Conservation (phyloP, 2,329 filamentous ascomycete species). For the Trichophyton simii region DNA sequence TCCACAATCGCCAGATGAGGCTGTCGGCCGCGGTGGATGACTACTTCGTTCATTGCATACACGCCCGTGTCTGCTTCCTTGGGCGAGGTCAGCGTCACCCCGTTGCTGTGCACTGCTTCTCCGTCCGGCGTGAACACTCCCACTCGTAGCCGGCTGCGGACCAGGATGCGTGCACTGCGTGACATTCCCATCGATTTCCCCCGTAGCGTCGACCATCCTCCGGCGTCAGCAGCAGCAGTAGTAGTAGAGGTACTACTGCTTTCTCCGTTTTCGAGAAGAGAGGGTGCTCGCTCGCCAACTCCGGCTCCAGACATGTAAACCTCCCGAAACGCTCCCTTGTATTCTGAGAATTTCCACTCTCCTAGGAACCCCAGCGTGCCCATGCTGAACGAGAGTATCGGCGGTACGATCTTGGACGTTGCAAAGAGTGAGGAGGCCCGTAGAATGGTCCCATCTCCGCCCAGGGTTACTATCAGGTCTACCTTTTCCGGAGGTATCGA, state of each 20-base stretch:
- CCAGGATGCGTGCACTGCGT: slow-evolving; percentile 65
- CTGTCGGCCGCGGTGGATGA: slow-evolving; percentile 79
- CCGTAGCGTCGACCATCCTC: slow-evolving; percentile 57
- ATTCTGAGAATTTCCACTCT: slow-evolving; percentile 90
- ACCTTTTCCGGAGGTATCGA: slow-evolving; percentile 61
- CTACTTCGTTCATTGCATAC: slow-evolving; percentile 85
- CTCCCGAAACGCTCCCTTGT: slow-evolving; percentile 82
- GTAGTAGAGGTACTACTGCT: slow-evolving; percentile 11
- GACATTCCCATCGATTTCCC: slow-evolving; percentile 70
- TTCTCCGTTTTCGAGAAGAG: slow-evolving; percentile 29
- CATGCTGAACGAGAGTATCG: slow-evolving; percentile 92
- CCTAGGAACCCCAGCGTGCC: slow-evolving; percentile 88
- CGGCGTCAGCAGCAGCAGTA: slow-evolving; percentile 18
- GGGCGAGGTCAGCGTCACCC: slow-evolving; percentile 18
- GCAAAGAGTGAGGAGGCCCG: slow-evolving; percentile 80
- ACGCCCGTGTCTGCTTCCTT: slow-evolving; percentile 34
- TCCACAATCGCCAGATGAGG: slow-evolving; percentile 87
- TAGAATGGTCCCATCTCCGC: slow-evolving; percentile 83
- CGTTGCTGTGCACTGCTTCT: slow-evolving; percentile 23
- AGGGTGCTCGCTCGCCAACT: slow-evolving; percentile 34
- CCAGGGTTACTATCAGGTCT: slow-evolving; percentile 79
- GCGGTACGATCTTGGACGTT: slow-evolving; percentile 67
- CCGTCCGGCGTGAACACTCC: slow-evolving; percentile 65
- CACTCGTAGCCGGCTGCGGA: slow-evolving; percentile 77
- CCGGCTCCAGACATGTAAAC: slow-evolving; percentile 71